Evolutionary conservation across 1,139 yeast genomes (phyloP).

Genomic region (Geotrichum aggregatum): DNA sequence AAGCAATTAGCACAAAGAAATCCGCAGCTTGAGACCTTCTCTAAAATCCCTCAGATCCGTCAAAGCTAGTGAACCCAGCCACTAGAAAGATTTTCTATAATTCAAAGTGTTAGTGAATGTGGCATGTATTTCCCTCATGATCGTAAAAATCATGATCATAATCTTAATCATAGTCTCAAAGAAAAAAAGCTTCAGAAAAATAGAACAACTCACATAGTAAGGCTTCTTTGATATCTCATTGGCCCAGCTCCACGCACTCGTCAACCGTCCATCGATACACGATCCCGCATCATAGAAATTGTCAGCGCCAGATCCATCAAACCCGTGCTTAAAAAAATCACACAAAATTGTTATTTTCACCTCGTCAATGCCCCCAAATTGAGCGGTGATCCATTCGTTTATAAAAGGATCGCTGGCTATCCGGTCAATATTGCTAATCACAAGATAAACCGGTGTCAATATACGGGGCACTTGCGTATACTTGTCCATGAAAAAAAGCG

Average conservation of each 20-base stretch:
- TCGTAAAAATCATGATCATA: too few relatives aligned
- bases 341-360: conserved; percentile 50
- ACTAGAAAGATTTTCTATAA: conserved; percentile 54
- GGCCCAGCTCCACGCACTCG: conserved; percentile 79
- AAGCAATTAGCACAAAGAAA: too few relatives aligned
- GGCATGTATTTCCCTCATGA: too few relatives aligned
- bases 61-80: conserved; percentile 72
- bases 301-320: conserved; percentile 74
- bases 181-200: too few relatives aligned
- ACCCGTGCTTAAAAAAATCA: conserved; percentile 70
- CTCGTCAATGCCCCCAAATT: conserved; percentile 52
- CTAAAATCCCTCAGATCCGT: conserved; percentile 57
- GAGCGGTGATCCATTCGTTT: conserved; percentile 48
- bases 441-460: conserved; percentile 61
- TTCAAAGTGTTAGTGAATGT: too few relatives aligned
- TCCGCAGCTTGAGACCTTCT: too few relatives aligned
- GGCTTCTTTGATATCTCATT: conserved; percentile 60
- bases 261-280: conserved; percentile 72
- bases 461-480: conserved; percentile 72
- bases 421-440: conserved; percentile 50
- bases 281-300: conserved; percentile 75
- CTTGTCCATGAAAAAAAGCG: conserved; percentile 67
- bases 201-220: conserved; percentile 45
- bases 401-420: conserved; percentile 47
- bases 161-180: too few relatives aligned